A percentile compares a stretch with the other conserved stretches of the same genome.
These are phyloP conservation scores for Tubosaeta sp. DNA, from an alignment of 768 basidiomycete species.

Conservation along the genomic window DNA sequence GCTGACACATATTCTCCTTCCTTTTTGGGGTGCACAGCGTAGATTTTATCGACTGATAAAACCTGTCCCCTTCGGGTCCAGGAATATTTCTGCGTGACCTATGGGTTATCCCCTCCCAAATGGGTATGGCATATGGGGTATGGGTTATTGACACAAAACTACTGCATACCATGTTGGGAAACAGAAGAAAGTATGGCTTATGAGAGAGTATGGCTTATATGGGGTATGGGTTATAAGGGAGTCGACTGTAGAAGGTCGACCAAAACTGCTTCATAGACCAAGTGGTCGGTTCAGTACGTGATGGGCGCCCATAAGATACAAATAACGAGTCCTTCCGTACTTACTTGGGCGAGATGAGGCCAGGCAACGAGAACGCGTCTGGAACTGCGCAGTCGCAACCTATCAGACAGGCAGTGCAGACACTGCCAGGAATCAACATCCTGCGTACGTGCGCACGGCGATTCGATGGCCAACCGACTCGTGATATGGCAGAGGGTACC, in stretches of 20 bases:
- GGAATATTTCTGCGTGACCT: too few species aligned
- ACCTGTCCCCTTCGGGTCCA: too few species aligned
- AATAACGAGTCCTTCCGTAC: not conserved
- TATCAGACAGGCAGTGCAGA: not conserved
- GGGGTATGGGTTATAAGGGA: too few species aligned
- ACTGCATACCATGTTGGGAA: too few species aligned
- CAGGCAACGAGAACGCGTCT: not conserved
- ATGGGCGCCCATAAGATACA: conserved; percentile 1
- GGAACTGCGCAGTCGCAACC: not conserved
- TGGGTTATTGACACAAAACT: too few species aligned
- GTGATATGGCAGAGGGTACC: not conserved
- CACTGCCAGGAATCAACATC: not conserved
- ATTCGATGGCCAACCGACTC: not conserved
- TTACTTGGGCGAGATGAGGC: not conserved
- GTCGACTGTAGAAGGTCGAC: not conserved
- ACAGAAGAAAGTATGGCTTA: too few species aligned
- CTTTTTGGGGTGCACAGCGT: too few species aligned
- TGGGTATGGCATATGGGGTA: too few species aligned
- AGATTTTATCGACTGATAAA: too few species aligned
- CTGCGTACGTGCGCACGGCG: not conserved
- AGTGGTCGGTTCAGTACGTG: not conserved
- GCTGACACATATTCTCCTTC: too few species aligned
- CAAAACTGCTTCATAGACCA: not conserved
- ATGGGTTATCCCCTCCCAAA: too few species aligned
- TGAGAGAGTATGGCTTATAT: too few species aligned